These are phyloP conservation scores for Aspergillus neoniger DNA, from an alignment of 2,329 filamentous ascomycete species.

Conservation along the genomic window DNA sequence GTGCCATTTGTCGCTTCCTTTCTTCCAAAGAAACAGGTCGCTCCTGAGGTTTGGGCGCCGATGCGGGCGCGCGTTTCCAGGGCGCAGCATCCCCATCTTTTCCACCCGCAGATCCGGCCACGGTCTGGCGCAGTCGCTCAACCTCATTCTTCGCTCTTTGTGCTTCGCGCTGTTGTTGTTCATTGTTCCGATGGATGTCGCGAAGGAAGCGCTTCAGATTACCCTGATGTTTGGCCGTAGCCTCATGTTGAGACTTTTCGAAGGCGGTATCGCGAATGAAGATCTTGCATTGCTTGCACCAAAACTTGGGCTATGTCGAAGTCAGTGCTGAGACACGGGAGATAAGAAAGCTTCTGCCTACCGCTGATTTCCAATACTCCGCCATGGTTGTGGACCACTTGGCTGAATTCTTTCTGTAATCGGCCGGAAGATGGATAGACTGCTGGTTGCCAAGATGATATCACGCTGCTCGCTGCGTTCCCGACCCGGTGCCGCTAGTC, in stretches of 20 bases:
- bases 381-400: not conserved
- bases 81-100: constrained; percentile 24
- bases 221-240: constrained; percentile 79
- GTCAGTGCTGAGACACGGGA: constrained; percentile 22
- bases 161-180: constrained; percentile 77
- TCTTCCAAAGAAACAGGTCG: constrained; percentile 61
- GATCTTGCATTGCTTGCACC: constrained; percentile 94
- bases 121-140: constrained; percentile 78
- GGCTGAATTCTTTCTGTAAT: not conserved
- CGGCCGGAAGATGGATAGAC: not conserved
- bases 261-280: constrained; percentile 92
- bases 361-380: constrained; percentile 2
- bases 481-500: not conserved
- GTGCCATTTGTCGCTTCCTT: constrained; percentile 79
- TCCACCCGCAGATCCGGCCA: constrained; percentile 48
- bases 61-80: constrained; percentile 32
- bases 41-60: constrained; percentile 28
- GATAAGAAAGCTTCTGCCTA: not conserved
- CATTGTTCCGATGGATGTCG: constrained; percentile 81
- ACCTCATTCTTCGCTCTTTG: constrained; percentile 82
- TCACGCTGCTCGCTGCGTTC: not conserved
- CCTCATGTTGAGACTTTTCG: constrained; percentile 85
- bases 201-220: constrained; percentile 86
- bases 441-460: not conserved
- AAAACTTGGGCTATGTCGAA: constrained; percentile 72